Percentiles rank a stretch among this genome's conserved stretches.
phyloP scores from a whole-genome alignment of 139 green algal genomes.

The Tetradesmus obliquus region DNA sequence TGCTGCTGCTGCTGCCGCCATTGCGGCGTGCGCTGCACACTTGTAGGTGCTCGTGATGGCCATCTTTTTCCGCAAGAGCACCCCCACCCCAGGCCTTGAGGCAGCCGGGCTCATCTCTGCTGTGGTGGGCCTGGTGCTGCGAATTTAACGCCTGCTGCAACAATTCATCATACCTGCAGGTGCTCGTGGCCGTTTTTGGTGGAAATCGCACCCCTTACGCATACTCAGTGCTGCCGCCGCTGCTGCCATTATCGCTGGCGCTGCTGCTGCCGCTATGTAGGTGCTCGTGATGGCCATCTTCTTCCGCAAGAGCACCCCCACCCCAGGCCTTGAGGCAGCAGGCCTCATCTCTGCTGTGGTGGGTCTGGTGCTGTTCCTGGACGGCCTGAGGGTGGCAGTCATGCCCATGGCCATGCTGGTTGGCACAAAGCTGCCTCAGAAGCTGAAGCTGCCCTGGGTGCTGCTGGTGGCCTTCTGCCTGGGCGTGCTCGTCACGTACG shows the following conservation, averaged over 20 bases:
- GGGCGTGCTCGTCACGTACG: conserved; percentile 61
- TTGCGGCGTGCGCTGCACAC: not conserved
- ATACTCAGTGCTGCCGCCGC: not conserved
- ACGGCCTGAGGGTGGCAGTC: conserved; percentile 48
- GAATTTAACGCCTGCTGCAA: no score
- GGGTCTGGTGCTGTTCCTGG: conserved; percentile 50
- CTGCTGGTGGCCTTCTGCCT: conserved; percentile 34
- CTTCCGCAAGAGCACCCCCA: conserved; percentile 38
- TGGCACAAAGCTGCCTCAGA: conserved; percentile 38
- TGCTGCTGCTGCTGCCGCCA: not conserved
- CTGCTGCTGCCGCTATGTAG: not conserved
- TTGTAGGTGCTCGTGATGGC: conserved; percentile 44
- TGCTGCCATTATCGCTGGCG: not conserved
- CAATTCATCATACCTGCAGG: no score
- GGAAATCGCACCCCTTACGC: not conserved
- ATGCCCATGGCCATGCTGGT: conserved; percentile 43
- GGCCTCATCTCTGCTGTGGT: conserved; percentile 50
- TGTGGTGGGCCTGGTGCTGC: conserved; percentile 45
- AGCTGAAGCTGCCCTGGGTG: conserved; percentile 43
- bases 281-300: conserved; percentile 52
- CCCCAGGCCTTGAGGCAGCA: conserved; percentile 47
- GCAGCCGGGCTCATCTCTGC: conserved; percentile 50
- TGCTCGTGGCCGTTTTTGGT: no score
- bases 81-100: conserved; percentile 36
- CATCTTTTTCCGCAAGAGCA: conserved; percentile 53